phyloP scores from a whole-genome alignment of 148 eudicot species.

The Vaccinium myrtillus region DNA sequence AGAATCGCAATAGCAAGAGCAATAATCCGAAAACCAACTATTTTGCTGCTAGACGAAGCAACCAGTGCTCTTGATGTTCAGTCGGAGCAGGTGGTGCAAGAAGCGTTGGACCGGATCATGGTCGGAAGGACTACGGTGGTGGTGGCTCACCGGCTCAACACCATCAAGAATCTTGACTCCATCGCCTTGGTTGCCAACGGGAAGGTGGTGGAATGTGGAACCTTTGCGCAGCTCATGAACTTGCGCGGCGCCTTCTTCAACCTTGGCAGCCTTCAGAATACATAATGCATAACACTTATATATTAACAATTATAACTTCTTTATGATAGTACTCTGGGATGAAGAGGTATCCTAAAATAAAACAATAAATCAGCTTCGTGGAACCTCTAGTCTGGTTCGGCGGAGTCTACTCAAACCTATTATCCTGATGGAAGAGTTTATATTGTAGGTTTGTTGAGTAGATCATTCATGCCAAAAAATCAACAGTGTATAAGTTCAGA shows the following conservation, averaged over 20 bases:
- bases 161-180: conserved; percentile 64
- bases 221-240: conserved; percentile 52
- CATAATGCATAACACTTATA: background rate
- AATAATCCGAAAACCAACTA: conserved; percentile 64
- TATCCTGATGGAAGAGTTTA: background rate
- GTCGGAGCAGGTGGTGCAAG: conserved; percentile 81
- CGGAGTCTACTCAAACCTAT: background rate
- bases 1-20: conserved; percentile 87
- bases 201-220: conserved; percentile 69
- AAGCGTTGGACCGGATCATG: conserved; percentile 77
- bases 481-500: too few relatives aligned
- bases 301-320: background rate
- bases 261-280: conserved; percentile 60
- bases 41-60: conserved; percentile 75
- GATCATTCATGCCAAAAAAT: background rate
- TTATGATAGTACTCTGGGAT: background rate
- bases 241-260: conserved; percentile 79
- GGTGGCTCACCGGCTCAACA: conserved; percentile 84
- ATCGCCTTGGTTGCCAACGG: conserved; percentile 73
- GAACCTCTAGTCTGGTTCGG: background rate
- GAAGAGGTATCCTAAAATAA: background rate
- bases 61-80: conserved; percentile 86
- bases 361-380: background rate
- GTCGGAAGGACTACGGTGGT: conserved; percentile 77
- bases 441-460: background rate